phyloP scores from a whole-genome alignment of 768 basidiomycete species.

The Suillus weaverae region DNA sequence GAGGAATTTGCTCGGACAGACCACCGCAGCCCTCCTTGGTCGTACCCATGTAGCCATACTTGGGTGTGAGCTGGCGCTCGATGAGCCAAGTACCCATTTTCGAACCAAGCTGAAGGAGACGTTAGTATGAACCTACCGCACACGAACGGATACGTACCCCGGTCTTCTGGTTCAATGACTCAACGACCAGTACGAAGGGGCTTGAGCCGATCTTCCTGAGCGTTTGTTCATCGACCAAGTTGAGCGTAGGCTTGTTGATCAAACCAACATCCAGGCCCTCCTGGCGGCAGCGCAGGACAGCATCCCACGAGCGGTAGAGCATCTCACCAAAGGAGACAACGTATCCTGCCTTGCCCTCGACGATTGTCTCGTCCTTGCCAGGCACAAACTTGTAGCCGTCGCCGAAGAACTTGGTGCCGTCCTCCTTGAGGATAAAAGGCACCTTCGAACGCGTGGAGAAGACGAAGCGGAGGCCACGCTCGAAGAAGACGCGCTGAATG shows the following conservation, averaged over 20 bases:
- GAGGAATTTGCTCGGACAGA: constrained; percentile 80
- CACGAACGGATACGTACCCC: constrained; percentile 43
- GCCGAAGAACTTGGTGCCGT: constrained; percentile 67
- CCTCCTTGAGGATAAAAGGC: constrained; percentile 79
- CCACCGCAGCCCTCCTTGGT: constrained; percentile 77
- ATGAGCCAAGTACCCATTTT: constrained; percentile 86
- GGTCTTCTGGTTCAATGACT: constrained; percentile 87
- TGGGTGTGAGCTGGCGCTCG: constrained; percentile 78
- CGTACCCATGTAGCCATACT: constrained; percentile 79
- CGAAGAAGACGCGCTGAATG: constrained; percentile 78
- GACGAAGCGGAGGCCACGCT: constrained; percentile 79
- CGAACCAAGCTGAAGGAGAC: constrained; percentile 57
- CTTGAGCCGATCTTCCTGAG: constrained; percentile 71
- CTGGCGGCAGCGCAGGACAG: constrained; percentile 71
- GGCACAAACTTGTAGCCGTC: constrained; percentile 77
- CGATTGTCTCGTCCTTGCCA: constrained; percentile 81
- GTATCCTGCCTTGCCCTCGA: constrained; percentile 76
- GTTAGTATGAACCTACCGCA: background rate
- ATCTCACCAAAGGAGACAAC: constrained; percentile 87
- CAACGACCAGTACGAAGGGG: constrained; percentile 81
- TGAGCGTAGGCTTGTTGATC: constrained; percentile 84
- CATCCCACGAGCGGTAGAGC: constrained; percentile 82
- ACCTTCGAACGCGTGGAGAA: constrained; percentile 91
- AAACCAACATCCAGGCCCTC: constrained; percentile 78
- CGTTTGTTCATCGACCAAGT: constrained; percentile 79